phyloP scores from a whole-genome alignment of 1,284 basidiomycete species.

The Limonomyces culmigenus region DNA sequence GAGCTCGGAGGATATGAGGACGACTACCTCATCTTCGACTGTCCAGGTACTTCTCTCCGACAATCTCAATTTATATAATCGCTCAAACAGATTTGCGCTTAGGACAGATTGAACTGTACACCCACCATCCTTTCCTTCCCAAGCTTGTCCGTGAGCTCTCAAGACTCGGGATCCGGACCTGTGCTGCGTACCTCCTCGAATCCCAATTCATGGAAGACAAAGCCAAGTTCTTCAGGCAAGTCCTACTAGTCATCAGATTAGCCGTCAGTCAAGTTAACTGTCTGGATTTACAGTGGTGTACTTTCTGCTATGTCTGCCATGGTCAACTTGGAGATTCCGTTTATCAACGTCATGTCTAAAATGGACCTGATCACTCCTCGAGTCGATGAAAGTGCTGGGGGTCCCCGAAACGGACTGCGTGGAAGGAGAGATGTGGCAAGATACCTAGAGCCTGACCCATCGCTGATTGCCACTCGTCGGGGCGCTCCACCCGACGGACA shows the following conservation, averaged over 20 bases:
- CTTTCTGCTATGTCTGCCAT: constrained; percentile 97
- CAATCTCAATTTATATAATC: background rate
- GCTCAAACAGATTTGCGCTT: background rate
- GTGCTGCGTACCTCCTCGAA: constrained; percentile 85
- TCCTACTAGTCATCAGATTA: constrained; percentile 2
- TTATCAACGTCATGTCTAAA: constrained; percentile 97
- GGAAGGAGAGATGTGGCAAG: constrained; percentile 64
- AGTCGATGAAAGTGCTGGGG: constrained; percentile 41
- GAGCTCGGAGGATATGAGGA: constrained; percentile 90
- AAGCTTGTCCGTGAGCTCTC: constrained; percentile 62
- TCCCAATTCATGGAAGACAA: constrained; percentile 99
- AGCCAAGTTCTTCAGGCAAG: constrained; percentile 88
- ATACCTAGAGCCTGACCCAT: constrained; percentile 95
- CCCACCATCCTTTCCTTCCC: constrained; percentile 93
- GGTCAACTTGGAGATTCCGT: constrained; percentile 93
- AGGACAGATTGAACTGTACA: constrained; percentile 99
- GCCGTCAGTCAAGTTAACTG: constrained; percentile 1
- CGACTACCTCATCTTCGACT: constrained; percentile 97
- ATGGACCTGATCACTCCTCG: constrained; percentile 82
- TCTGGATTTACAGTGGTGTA: constrained; percentile 53
- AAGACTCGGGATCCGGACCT: constrained; percentile 62
- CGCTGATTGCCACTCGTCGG: constrained; percentile 47
- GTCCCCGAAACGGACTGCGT: constrained; percentile 56
- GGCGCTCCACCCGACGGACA: constrained; percentile 40
- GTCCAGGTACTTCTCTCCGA: constrained; percentile 52